Evolutionary conservation across 192 early-diverging fungal species (phyloP), one percentile per base, ranked within the genome.

Genomic region (Coemansia sp.): DNA sequence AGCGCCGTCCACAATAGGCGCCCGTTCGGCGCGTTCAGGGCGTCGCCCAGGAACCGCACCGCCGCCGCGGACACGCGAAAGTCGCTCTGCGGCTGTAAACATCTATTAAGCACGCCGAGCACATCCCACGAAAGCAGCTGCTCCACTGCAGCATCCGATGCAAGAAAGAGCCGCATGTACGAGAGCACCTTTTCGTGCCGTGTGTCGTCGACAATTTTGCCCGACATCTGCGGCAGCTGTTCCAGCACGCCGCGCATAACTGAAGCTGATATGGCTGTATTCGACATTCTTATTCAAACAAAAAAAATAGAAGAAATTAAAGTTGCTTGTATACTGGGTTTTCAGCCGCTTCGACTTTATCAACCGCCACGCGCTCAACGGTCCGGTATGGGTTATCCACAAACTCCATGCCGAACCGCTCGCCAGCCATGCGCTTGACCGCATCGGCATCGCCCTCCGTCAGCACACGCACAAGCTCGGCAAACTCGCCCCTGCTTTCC

Each of bases 121-220:
- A 40, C 27, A 19, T 59, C 27, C 75, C 75, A 77, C 12, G 30
- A 57, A 6, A 58, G 16, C 35, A 78, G 69, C 31, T 51, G 44
- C 21, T 18, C 31, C 0, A 56, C 59, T 3, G 62, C 58, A 4
- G 12, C 19, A 25, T 61, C 43, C 6, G 51, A 49, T 2, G n/a
- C 38, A 24, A 81, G 72, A 21, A 65, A 74, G 11, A 71, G 59
- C 11, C 55, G 50, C 66, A 90, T 67, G 55, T 87, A 86, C 0
- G 88, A 85, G 22, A 91, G 79, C 11, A 91, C 84, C 66, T 88
- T 88, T 67, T 91, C 89, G 67, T 91, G 84, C 14, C 87, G 71
- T 3, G 89, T 86, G 47, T 88, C 89, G 62, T 91, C 89, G 10
- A 89, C 85, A 48, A 91, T 89, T 21, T 83, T 76, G 25, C 69